Conservation (phyloP, 192 early-diverging fungal genomes). For the Coemansia interrupta region DNA sequence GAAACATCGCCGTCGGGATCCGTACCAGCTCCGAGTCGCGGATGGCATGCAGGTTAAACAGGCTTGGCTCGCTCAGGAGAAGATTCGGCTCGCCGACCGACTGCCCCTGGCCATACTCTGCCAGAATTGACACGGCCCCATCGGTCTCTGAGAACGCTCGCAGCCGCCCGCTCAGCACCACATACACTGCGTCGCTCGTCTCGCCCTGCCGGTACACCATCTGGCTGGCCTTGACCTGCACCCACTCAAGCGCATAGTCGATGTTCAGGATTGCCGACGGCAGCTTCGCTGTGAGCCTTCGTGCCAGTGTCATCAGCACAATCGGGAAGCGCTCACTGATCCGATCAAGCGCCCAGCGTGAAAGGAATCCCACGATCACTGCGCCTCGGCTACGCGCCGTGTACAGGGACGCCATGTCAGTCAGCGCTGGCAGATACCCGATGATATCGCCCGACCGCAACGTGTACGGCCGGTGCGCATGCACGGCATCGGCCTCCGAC, state of each 20-base stretch:
- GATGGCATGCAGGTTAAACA: constrained; percentile 92
- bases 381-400: constrained; percentile 76
- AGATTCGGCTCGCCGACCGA: constrained; percentile 94
- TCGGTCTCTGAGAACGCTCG: constrained; percentile 73
- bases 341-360: constrained; percentile 77
- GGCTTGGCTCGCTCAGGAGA: constrained; percentile 65
- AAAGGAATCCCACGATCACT: constrained; percentile 82
- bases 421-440: constrained; percentile 89
- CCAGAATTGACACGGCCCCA: constrained; percentile 74
- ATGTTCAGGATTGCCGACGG: constrained; percentile 79
- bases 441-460: constrained; percentile 84
- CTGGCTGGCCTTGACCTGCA: constrained; percentile 89
- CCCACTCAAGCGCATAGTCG: constrained; percentile 90
- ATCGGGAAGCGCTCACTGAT: constrained; percentile 82
- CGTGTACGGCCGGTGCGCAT: constrained; percentile 59
- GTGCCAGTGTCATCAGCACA: constrained; percentile 80
- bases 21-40: constrained; percentile 94
- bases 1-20: constrained; percentile 93
- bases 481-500: constrained; percentile 5
- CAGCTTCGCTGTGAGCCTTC: constrained; percentile 75
- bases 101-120: constrained; percentile 93
- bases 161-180: constrained; percentile 90
- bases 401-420: constrained; percentile 85
- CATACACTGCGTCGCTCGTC: constrained; percentile 81
- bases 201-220: constrained; percentile 87